Base-by-base conservation (phyloP, 1,284 basidiomycete genomes). In the Cryptococcus sp. region DNA sequence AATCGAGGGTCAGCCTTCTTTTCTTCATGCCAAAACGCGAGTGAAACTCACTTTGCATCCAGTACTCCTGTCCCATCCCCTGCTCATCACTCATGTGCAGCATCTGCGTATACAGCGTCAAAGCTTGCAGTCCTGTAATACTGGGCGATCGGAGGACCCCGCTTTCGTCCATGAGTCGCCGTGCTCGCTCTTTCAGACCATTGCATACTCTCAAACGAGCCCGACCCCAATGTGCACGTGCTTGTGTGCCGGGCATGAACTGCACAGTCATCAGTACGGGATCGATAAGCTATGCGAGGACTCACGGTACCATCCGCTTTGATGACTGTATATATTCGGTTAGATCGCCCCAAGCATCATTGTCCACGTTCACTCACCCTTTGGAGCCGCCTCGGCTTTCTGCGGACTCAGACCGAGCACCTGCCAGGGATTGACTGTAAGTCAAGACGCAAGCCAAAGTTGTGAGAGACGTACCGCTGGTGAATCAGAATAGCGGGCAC, bases 401-500 rank as follows among this genome's bases (percentile, higher is more conserved):
- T 53, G n/a, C 20, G 52, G 48, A 17, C 47, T 45, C 34, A 70
- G 45, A 13, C 69, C 71, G 6, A 73, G 59, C 11, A 72, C 54
- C 67, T 67, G 50, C 16, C 16, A 10, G 15, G 7, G n/a, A 26
- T 38, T 29, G 2, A 55, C 46, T 39, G 11, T 34, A 16, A 37
- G 19, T 6, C 7, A 45, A n/a, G 41, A 44, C 19, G 20, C 20
- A 22, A 3, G 39, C 22, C 16, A 5, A 20, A 20, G 13, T 5
- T 6, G n/a, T 16, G 16, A 23, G 11, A 4, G 19, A 61, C 65
- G 37, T 44, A 73, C 68, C 16, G 69, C 67, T 11, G 70, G 71
- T n/a, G 64, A 65, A 52, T 74, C 72, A 10, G 73, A 74, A 54
- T 70, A 74, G 22, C 67, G 55, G 8, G 71, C 63, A n/a, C 68